Evolutionary conservation across 805 yeast species (phyloP), one percentile per base, ranked within the genome.

Genomic region (Myxozyma geophila): DNA sequence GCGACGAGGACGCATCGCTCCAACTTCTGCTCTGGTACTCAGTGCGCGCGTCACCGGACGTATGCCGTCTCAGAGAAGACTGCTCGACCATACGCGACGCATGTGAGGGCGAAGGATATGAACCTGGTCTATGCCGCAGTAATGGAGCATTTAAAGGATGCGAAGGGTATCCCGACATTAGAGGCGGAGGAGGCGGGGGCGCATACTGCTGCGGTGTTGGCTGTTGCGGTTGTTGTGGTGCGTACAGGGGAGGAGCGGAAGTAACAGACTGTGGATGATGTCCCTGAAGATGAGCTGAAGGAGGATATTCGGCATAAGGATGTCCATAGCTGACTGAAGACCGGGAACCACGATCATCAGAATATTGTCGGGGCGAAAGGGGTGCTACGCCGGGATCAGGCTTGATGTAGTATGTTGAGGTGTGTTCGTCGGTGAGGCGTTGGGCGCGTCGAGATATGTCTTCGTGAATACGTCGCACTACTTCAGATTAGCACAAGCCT

Each of bases 91-190:
- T 33, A n/a, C 60, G n/a, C 2, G 49, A 21, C 28, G 63, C 49
- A 17, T 46, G 54, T n/a, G 60, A 46, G 9, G 67, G 47, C 35
- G 60, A 43, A 12, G 67, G 67, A 46, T 58, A 64, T 23, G 67
- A 64, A 8, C 66, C 67, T 2, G 67, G 67, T 36, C 67, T 50
- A 19, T 48, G 44, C 4, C 58, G 62, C 35, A 64, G n/a, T 13
- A 53, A 17, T 23, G 67, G 59, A 12, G 67, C 55, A 49, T 54
- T 54, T n/a, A 54, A 46, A 6, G 60, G 35, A 51, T 36, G 56
- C 19, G 50, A 43, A 13, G 52, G 23, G 35, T 39, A 53, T 28
- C 48, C 48, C 23, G 57, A 10, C 39, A 43, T 28, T 9, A 15
- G 49, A 37, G 54, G 39, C 13, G 64, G 56, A 15, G 60, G 59